Base-by-base conservation (phyloP, 176 grass and related monocot genomes). In the Eleusine indica region DNA sequence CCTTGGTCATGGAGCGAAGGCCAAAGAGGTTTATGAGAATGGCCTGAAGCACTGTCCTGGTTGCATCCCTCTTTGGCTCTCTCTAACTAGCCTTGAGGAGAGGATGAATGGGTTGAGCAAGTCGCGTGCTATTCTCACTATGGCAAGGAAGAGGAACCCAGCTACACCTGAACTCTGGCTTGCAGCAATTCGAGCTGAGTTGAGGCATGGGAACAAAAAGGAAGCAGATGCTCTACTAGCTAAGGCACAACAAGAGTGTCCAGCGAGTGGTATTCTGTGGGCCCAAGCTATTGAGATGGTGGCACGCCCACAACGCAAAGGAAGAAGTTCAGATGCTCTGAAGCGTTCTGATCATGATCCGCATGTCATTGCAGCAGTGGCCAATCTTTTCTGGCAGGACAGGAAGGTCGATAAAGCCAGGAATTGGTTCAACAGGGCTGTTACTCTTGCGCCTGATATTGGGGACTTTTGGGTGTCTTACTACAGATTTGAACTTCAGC, bases 391-490 rank as follows among this genome's bases (percentile, higher is more conserved):
- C 86, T 94, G 94, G 92, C 74, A 86, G 69, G 94, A 97, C 52
- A 90, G 94, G 71, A 97, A 94, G 88, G 92, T 92, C 2, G 94
- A 92, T n/a, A 97, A 92, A 82, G 91, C 92, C n/a, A 90, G 94
- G 81, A 88, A 38, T 76, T 97, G 90, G 89, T 91, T 94, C 77
- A 94, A 97, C 66, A 92, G 92, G 71, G 94, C 94, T 74, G 92
- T 97, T 85, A 92, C 92, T 32, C 79, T 94, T 77, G 73, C 82
- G 83, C 94, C 94, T 80, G 92, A 97, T 78, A 63, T 92, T 62
- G 94, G 94, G 65, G 94, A 97, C 67, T 91, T 91, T 73, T 97
- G 94, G 94, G 88, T 87, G 4, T 86, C 92, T 46, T 94, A 90
- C 60, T 91, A 97, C 56, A 97, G 92, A 72, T 97, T 97, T 78